Evolutionary conservation across 2,329 filamentous ascomycete genomes (phyloP), one percentile per base, ranked within the genome.

Genomic region (Bretziella fagacearum): DNA sequence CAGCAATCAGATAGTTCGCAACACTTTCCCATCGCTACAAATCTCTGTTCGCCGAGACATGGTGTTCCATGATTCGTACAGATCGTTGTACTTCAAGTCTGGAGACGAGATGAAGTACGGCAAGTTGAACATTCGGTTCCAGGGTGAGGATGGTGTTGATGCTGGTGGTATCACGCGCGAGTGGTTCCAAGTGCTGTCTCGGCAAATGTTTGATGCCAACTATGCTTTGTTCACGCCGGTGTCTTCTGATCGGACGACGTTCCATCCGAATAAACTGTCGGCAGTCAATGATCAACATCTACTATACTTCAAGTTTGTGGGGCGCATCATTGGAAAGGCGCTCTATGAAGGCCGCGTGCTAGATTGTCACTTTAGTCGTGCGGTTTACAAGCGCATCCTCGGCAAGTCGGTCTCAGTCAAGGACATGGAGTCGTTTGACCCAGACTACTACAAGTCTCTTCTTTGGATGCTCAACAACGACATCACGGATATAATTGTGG

Each of bases 281-380:
- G 79, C 79, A 37, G 80, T 96, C 72, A 98, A 98, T 60, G 80
- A 84, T 27, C 89, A 98, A 63, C 93, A 98, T 67, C 65, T 96
- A 51, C 78, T 85, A 69, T 98, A 95, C 73, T 98, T 98, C 76
- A 96, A 96, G 61, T 98, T 98, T 65, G 95, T 98, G 57, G 91
- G 91, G 35, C 84, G 91, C 43, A 86, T 98, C 63, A 98, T 98
- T 55, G 93, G 91, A 57, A 98, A 98, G 65, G 91, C 91, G 30
- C 71, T 98, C 42, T 98, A 96, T 62, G 93, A 98, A 66, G 84
- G 85, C 39, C 83, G 91, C 48, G 79, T 98, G 29, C 77, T 98
- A 25, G 91, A 98, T 62, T 98, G 91, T 63, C 93, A 96, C 70
- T 98, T 98, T 68, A 96, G 89, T 65, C 80, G 91, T 59, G 93